Base-by-base conservation (phyloP, 2,329 filamentous ascomycete genomes). In the Dactylellina cionopaga region DNA sequence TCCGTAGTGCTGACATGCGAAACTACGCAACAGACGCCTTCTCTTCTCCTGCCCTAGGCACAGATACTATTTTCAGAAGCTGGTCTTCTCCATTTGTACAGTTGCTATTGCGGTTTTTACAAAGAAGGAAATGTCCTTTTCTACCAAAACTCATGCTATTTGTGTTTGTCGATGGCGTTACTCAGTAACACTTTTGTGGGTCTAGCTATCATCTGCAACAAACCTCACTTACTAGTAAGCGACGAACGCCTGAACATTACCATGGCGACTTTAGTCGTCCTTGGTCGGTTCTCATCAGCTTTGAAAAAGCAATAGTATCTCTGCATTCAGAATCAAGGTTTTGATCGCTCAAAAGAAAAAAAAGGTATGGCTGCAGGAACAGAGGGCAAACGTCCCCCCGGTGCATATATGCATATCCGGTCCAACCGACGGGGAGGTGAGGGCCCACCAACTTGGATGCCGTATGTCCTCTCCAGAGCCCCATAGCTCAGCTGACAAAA, bases 1-100 rank as follows among this genome's bases (percentile, higher is more conserved):
- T 70, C 64, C 46, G 39, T 64, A 71, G 66, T 71, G 66, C 66
- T 71, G 66, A 71, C 66, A 71, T 63, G 46, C 66, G 65, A 71
- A 68, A 63, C 49, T 51, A 64, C 64, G 25, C 56, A 71, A 70
- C 65, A 47, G 65, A 56, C 29, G 49, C 54, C 27, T 59, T 62
- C 51, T 64, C 66, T 43, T 52, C 24, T 44, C 44, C 51, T 55
- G 46, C 51, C 54, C 46, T 35, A 43, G 43, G 43, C 43, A 39
- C 35, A 59, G 54, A 54, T 71, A 56, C 66, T 71, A 71, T 71
- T 71, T 71, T 71, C 66, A 64, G 66, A n/a, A 51, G 37, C 63
- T 41, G 2, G 19, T 64, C 49, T 49, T 64, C 58, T 37, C 33
- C 15, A 51, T 64, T 54, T 22, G 66, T 63, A 60, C 29, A 52